Evolutionary conservation across 1,139 yeast genomes (phyloP).

Genomic region (Geotrichum histeridarum): DNA sequence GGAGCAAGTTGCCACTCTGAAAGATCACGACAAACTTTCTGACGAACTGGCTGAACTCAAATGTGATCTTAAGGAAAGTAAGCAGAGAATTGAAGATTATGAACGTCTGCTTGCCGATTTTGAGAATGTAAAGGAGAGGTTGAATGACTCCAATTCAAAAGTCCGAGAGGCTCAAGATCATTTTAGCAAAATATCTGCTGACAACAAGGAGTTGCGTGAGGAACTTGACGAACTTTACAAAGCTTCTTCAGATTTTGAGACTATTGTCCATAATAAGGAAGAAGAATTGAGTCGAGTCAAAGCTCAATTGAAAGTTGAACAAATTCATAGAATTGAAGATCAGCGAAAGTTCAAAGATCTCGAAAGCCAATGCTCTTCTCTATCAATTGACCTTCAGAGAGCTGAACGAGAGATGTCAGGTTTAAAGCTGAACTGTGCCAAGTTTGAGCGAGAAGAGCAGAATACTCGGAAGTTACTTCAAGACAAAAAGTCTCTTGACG

Average conservation of each 20-base stretch:
- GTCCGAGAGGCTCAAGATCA: conserved; percentile 40
- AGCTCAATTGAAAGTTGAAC: conserved; percentile 27
- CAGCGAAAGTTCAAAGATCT: conserved; percentile 19
- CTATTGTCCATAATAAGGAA: conserved; percentile 39
- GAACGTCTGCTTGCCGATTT: conserved; percentile 36
- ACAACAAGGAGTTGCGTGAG: conserved; percentile 45
- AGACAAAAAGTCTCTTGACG: conserved; percentile 29
- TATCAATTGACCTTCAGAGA: conserved; percentile 21
- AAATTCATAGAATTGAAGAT: conserved; percentile 22
- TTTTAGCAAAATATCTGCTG: conserved; percentile 45
- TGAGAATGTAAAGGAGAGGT: conserved; percentile 33
- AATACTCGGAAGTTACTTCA: conserved; percentile 30
- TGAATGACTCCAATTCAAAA: conserved; percentile 29
- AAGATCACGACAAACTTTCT: conserved; percentile 27
- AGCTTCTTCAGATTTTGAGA: conserved; percentile 39
- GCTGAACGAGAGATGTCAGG: conserved; percentile 28
- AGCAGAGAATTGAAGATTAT: conserved; percentile 38
- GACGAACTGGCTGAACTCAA: conserved; percentile 30
- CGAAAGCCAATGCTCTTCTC: conserved; percentile 25
- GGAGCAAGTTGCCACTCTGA: conserved; percentile 21
- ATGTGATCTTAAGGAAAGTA: conserved; percentile 30
- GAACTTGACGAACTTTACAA: conserved; percentile 40
- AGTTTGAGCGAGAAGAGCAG: conserved; percentile 31
- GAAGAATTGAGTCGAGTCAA: conserved; percentile 35
- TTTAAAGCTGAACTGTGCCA: conserved; percentile 28